phyloP scores from a whole-genome alignment of 2,329 filamentous ascomycete species.

The Aspergillus novofumigatus region DNA sequence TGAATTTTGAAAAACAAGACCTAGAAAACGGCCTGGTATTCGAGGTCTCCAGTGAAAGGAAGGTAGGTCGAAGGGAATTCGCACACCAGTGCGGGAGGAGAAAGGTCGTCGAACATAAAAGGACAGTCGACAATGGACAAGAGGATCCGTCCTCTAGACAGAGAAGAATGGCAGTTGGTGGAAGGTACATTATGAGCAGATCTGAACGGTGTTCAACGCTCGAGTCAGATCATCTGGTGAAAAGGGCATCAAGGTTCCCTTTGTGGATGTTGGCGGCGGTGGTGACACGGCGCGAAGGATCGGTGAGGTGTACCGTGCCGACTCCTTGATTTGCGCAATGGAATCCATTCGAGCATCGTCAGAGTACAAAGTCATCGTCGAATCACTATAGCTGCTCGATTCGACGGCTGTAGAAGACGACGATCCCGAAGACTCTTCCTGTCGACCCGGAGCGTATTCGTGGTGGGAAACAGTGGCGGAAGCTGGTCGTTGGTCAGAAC shows the following conservation, averaged over 20 bases:
- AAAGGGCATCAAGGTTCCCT: constrained; percentile 28
- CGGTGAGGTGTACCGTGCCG: constrained; percentile 29
- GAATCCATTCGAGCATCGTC: constrained; percentile 26
- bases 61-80: constrained; percentile 1
- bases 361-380: constrained; percentile 31
- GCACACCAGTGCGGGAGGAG: constrained; percentile 7
- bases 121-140: background rate
- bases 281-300: constrained; percentile 24
- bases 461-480: constrained; percentile 18
- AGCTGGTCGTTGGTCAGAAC: constrained; percentile 15
- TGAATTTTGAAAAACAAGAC: constrained; percentile 1
- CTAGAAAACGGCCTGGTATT: constrained; percentile 1
- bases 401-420: constrained; percentile 35
- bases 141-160: background rate
- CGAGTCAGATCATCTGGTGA: constrained; percentile 33
- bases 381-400: constrained; percentile 31
- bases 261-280: constrained; percentile 17
- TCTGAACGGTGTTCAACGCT: constrained; percentile 35
- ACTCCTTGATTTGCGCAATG: constrained; percentile 29
- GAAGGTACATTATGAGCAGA: constrained; percentile 20
- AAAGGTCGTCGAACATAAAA: constrained; percentile 1
- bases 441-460: constrained; percentile 22
- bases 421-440: constrained; percentile 24
- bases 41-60: constrained; percentile 1
- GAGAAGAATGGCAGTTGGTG: background rate